Evolutionary conservation across 148 eudicot genomes (phyloP), one percentile per base, ranked within the genome.

Genomic region (Chenopodium quinoa): DNA sequence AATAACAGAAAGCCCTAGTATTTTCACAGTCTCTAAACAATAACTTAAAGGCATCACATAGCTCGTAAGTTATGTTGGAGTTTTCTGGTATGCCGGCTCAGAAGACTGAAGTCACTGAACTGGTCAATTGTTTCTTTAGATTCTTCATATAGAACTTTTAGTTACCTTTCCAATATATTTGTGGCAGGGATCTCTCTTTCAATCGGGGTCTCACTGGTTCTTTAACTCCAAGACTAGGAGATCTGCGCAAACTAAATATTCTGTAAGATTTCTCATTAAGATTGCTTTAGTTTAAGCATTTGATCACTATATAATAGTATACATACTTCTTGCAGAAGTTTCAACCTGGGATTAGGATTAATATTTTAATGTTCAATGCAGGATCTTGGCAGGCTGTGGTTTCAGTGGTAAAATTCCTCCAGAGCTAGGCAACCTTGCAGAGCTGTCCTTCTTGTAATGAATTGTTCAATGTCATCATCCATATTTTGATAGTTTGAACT

Each of bases 341-440:
- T 25, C 5, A 47, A 11, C 46, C 22, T 48, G 4, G 32, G 60
- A 73, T 23, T 66, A 54, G 60, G 17, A 2, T 54, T 54, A 54
- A 29, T 71, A 62, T n/a, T 47, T 11, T 67, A 48, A 25, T 84
- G 62, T 79, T 65, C 64, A 71, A n/a, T 78, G 32, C 92, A 95
- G 98, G 84, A 95, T 91, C 70, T 83, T 95, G 31, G 94, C 98
- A 25, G 97, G 98, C 3, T 95, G 98, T 83, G 84, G 97, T 73
- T 95, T 95, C 90, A 88, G 85, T 71, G 95, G 97, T 75, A 88
- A 23, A 81, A 92, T 95, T 89, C 98, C 98, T 68, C 75, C 71
- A 23, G 97, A 92, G 86, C 76, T 95, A 70, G 98, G 98, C 79
- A 91, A 88, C 64, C 97, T 95, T 63, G 54, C 85, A 37, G 85